Evolutionary conservation across 352 stramenopile genomes (phyloP).

Genomic region (Pythium brachiatum): DNA sequence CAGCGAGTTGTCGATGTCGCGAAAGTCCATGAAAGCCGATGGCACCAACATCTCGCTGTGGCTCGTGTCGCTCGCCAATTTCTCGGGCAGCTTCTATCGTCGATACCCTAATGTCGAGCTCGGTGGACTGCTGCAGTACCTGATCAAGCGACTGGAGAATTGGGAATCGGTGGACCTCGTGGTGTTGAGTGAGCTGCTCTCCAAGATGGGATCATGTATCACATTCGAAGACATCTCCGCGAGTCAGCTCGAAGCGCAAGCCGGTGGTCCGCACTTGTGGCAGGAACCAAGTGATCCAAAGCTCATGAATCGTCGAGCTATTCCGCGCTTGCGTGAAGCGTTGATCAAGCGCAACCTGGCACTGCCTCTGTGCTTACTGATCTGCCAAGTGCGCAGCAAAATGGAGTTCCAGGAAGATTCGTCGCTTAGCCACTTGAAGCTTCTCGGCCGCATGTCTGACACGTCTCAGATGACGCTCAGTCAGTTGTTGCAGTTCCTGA

Average conservation of each 20-base stretch:
- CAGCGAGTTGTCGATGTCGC: constrained; percentile 82
- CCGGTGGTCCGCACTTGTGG: constrained; percentile 75
- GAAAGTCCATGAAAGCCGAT: constrained; percentile 83
- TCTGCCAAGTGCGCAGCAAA: constrained; percentile 82
- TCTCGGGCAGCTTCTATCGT: constrained; percentile 93
- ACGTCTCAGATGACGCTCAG: constrained; percentile 84
- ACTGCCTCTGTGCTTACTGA: constrained; percentile 71
- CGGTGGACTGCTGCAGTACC: constrained; percentile 87
- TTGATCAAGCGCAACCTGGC: constrained; percentile 79
- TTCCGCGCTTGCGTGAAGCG: constrained; percentile 77
- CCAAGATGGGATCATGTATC: constrained; percentile 86
- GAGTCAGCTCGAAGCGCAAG: constrained; percentile 80
- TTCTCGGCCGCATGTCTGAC: constrained; percentile 78
- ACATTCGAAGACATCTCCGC: constrained; percentile 84
- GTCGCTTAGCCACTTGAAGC: constrained; percentile 62
- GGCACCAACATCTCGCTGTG: constrained; percentile 93
- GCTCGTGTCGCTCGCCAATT: constrained; percentile 92
- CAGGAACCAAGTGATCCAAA: constrained; percentile 78
- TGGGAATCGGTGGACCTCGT: constrained; percentile 85
- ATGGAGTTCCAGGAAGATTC: constrained; percentile 80
- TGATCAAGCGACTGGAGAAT: constrained; percentile 85
- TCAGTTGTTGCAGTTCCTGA: constrained; percentile 85
- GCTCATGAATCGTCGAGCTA: constrained; percentile 79
- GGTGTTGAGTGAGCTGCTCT: constrained; percentile 85
- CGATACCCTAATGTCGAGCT: constrained; percentile 93